Conservation (phyloP, 768 basidiomycete genomes). For the Ramaria rubella region DNA sequence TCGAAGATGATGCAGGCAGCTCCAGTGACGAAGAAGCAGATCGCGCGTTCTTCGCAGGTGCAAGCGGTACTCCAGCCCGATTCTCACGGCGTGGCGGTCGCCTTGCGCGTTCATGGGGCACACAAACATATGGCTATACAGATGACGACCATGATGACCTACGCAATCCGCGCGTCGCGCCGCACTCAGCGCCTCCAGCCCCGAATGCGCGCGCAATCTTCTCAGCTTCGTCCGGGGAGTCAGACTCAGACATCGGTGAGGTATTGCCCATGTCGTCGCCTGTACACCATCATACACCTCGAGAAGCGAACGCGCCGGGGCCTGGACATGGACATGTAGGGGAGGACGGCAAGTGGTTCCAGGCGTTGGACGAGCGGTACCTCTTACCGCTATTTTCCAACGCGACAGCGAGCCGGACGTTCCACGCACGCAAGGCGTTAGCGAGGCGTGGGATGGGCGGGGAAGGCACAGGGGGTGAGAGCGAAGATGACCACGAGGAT, state of each 20-base stretch:
- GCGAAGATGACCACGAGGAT: not conserved
- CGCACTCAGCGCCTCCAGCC: constrained; percentile 7
- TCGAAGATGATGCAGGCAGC: constrained; percentile 83
- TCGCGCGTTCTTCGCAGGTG: constrained; percentile 11
- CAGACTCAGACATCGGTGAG: constrained; percentile 69
- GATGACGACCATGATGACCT: constrained; percentile 24
- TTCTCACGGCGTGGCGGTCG: not conserved
- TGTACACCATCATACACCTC: constrained; percentile 15
- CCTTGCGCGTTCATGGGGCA: constrained; percentile 19
- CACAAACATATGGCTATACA: constrained; percentile 31
- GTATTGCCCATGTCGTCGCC: constrained; percentile 70
- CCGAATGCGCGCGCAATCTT: constrained; percentile 36
- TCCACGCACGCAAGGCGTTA: constrained; percentile 67
- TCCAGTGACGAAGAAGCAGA: constrained; percentile 32
- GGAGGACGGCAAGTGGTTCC: constrained; percentile 88
- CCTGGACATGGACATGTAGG: constrained; percentile 23
- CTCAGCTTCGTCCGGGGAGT: constrained; percentile 70
- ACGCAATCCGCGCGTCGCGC: constrained; percentile 61
- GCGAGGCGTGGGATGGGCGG: constrained; percentile 24
- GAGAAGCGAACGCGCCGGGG: not conserved
- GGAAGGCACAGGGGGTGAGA: not conserved
- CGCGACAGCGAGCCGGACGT: constrained; percentile 80
- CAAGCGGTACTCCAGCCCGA: not conserved
- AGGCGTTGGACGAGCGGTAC: constrained; percentile 89
- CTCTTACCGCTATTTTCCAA: constrained; percentile 89